phyloP scores from a whole-genome alignment of 257 asterid genomes.

The Fraxinus cuspidata region DNA sequence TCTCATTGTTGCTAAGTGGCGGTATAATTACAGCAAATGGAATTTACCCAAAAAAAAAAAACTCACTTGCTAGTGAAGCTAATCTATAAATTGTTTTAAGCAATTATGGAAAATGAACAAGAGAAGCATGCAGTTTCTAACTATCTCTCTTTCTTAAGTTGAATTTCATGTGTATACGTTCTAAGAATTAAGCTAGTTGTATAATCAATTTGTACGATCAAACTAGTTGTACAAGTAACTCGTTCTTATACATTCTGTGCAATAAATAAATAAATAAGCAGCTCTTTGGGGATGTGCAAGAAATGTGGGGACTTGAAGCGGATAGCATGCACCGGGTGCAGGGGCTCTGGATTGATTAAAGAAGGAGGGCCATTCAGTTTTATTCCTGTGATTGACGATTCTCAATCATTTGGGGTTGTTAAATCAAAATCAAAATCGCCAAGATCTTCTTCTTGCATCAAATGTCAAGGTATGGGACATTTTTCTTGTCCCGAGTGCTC shows the following conservation, averaged over 20 bases:
- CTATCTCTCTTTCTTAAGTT: not conserved
- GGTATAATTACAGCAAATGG: too few species aligned
- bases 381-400: constrained; percentile 35
- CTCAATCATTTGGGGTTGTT: constrained; percentile 12
- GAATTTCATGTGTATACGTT: not conserved
- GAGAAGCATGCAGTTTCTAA: not conserved
- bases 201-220: too few species aligned
- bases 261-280: constrained; percentile 24
- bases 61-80: too few species aligned
- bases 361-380: constrained; percentile 52
- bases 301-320: constrained; percentile 81
- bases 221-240: too few species aligned
- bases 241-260: not conserved
- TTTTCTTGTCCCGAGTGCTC: constrained; percentile 72
- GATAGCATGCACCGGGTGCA: constrained; percentile 75
- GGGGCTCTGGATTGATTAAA: constrained; percentile 66
- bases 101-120: too few species aligned
- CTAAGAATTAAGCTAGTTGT: too few species aligned
- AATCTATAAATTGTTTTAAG: too few species aligned
- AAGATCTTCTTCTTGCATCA: constrained; percentile 39
- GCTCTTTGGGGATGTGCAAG: constrained; percentile 84
- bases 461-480: constrained; percentile 64
- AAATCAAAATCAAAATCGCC: constrained; percentile 34
- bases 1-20: too few species aligned
- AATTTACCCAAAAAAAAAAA: too few species aligned